Evolutionary conservation across 1,284 basidiomycete species (phyloP), one percentile per base, ranked within the genome.

Genomic region (Papiliotrema terrestris): DNA sequence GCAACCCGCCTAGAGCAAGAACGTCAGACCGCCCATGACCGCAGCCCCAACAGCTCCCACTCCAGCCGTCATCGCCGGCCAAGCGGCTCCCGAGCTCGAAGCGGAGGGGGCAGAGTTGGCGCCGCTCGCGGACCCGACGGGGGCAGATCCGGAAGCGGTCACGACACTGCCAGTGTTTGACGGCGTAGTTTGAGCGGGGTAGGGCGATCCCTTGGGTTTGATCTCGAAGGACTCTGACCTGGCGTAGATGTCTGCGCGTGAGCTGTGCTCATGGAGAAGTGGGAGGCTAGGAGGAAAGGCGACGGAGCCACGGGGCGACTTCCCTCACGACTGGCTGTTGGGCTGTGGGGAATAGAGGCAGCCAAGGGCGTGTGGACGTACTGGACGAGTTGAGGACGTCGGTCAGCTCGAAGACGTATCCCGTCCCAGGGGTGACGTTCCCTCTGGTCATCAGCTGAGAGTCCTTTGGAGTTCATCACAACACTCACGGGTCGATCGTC

Each of bases 181-280:
- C 17, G 79, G 71, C 20, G 79, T 68, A 3, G 68, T 58, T 3
- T 78, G 60, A 15, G 80, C 66, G 19, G 87, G 86, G 74, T 87
- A 90, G 8, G 79, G 11, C 14, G 87, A 80, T 49, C 83, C 83
- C 41, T 78, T 62, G 14, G 85, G 66, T 70, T 86, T 86, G 76
- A 90, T 82, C 70, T 86, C 83, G 73, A 89, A 89, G 11, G 75
- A 66, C 53, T 82, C 61, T 29, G 86, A 86, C 43, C 74, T 68
- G 22, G 84, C 83, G 65, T 82, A 87, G 58, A 89, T 63, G 84
- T 89, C 63, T 60, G 47, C 22, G 17, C 39, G 26, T 46, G 20
- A 50, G 52, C 19, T 2, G 48, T 42, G 5, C 19, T 20, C 23
- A 26, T 26, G 14, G 9, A 32, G 41, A 25, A 20, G 45, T 19